phyloP scores from a whole-genome alignment of 805 yeast species.

The Teunomyces barrocoloradensis region DNA sequence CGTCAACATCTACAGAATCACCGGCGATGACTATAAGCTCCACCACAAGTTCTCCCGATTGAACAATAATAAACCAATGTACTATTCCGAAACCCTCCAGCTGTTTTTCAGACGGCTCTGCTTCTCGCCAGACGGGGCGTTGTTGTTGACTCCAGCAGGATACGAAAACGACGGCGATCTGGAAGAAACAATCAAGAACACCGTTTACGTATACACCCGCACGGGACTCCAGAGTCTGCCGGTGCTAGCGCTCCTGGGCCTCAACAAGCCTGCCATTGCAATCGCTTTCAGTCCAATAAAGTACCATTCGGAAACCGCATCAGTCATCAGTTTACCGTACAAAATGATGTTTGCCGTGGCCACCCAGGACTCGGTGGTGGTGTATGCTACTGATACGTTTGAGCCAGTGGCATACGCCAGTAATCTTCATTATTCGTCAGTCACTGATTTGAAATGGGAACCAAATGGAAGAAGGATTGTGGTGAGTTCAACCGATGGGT shows the following conservation, averaged over 20 bases:
- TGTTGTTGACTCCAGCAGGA: constrained; percentile 58
- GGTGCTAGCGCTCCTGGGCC: constrained; percentile 72
- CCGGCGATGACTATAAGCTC: background rate
- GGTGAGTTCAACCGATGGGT: constrained; percentile 88
- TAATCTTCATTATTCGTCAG: constrained; percentile 81
- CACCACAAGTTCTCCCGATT: constrained; percentile 14
- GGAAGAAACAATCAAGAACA: constrained; percentile 41
- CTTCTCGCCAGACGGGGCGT: constrained; percentile 87
- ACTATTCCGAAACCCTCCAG: constrained; percentile 83
- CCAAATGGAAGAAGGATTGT: constrained; percentile 68
- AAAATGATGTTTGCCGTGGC: constrained; percentile 90
- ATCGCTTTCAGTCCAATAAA: constrained; percentile 70
- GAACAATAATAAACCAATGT: constrained; percentile 33
- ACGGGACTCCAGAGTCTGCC: constrained; percentile 68
- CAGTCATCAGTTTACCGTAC: constrained; percentile 58
- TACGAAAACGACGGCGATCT: constrained; percentile 4
- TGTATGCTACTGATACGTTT: constrained; percentile 74
- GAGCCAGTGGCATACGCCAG: constrained; percentile 72
- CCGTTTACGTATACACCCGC: constrained; percentile 79
- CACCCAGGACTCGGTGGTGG: constrained; percentile 76
- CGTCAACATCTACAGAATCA: constrained; percentile 56
- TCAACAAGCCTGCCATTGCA: constrained; percentile 81
- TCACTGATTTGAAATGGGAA: constrained; percentile 88
- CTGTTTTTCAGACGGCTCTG: constrained; percentile 85
- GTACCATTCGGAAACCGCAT: constrained; percentile 39